Base-by-base conservation (phyloP, 805 yeast species). In the Ogataea corticis region DNA sequence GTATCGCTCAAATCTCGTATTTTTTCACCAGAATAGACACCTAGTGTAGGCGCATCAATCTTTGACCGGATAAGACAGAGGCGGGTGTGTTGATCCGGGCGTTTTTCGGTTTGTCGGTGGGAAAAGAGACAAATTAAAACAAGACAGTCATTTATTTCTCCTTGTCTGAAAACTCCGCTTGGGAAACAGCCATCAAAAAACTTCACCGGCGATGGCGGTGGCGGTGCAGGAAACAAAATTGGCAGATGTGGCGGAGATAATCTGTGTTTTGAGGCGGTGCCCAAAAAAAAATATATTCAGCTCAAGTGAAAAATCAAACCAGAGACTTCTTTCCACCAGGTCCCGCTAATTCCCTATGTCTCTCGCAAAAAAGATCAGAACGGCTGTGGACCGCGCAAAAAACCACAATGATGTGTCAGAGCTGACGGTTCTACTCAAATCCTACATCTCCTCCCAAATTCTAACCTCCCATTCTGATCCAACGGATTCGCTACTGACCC, bases 331-430 rank as follows among this genome's bases (percentile, higher is more conserved):
- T 33, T 13, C 21, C 33, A 7, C n/a, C 17, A 7, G 17, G 7
- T 13, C 17, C 13, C 17, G 33, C 23, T 3, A 3, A 31, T 30
- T 18, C 14, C 42, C 32, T 21, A 21, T 21, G 25, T 21, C 25
- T 6, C 25, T 21, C 25, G 25, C 35, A 4, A n/a, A 27, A 21
- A 33, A 39, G 35, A 21, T 47, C 25, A 27, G 34, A 21, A 30
- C 27, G 15, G 50, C 50, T 14, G 15, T 42, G 7, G 32, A 47
- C 7, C 34, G 21, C 18, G 39, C 41, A 9, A 38, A 27, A n/a
- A 38, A 27, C 4, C 32, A 47, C 23, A 33, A 42, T 12, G 47
- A 40, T 16, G 39, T 47, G 3, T 19, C 44, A 4, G 28, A 47
- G 25, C 23, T 47, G 21, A 18, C 47, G 2, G 3, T 12, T 5